Conservation (phyloP, 1,284 basidiomycete genomes). For the Microbotryum intermedium region DNA sequence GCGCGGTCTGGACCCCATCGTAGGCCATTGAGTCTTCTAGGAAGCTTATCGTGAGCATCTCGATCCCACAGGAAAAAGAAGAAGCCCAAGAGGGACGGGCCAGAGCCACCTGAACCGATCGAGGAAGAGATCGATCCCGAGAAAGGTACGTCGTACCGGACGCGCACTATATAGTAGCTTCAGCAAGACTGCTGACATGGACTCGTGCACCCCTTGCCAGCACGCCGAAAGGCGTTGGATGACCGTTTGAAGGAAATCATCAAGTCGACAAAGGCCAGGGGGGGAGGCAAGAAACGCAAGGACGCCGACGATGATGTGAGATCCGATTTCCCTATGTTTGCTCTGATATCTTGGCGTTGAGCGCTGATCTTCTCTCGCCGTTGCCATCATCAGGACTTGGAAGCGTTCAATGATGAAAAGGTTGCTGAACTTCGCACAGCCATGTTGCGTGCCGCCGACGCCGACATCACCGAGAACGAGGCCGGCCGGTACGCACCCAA, state of each 20-base stretch:
- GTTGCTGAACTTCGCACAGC: constrained; percentile 71
- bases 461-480: constrained; percentile 71
- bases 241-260: constrained; percentile 12
- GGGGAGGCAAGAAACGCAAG: constrained; percentile 21
- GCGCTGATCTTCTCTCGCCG: not conserved
- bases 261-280: constrained; percentile 18
- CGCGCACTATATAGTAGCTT: not conserved
- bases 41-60: constrained; percentile 26
- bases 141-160: constrained; percentile 7
- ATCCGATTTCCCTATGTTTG: too few species aligned
- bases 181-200: constrained; percentile 28
- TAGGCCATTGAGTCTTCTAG: constrained; percentile 25
- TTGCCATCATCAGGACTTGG: constrained; percentile 47
- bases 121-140: constrained; percentile 53
- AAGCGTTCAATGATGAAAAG: constrained; percentile 83
- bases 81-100: constrained; percentile 51
- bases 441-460: constrained; percentile 80
- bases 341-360: not conserved
- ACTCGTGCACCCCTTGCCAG: constrained; percentile 14
- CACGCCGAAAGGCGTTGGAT: constrained; percentile 18
- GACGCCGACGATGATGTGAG: constrained; percentile 23
- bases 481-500: constrained; percentile 74
- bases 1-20: constrained; percentile 28
- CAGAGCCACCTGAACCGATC: constrained; percentile 41
- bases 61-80: constrained; percentile 50